Percentiles rank a stretch among this genome's conserved stretches.
These are phyloP conservation scores for Microstegium vimineum DNA, from an alignment of 176 grass and related monocot species.

Conservation along the genomic window DNA sequence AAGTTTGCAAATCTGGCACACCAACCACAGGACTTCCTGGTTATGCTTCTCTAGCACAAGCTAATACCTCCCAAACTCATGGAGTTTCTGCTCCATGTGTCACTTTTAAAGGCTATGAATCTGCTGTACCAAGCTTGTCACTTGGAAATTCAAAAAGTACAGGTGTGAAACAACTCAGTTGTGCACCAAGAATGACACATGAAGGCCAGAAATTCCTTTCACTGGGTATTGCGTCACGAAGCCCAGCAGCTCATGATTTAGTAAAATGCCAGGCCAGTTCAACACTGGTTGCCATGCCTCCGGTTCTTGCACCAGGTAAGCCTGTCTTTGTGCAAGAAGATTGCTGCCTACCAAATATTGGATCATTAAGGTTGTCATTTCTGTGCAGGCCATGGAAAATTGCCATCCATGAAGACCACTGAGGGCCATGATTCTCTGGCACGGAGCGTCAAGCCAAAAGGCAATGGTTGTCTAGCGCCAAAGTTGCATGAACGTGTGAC, in stretches of 20 bases:
- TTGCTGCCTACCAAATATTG: not conserved
- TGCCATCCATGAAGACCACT: not conserved
- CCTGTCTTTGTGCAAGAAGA: not conserved
- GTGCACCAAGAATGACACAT: conserved; percentile 17
- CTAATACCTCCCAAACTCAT: not conserved
- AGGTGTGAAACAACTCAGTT: not conserved
- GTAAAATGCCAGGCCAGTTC: not conserved
- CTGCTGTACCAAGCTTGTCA: conserved; percentile 34
- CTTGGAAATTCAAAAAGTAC: conserved; percentile 22
- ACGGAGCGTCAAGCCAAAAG: conserved; percentile 15
- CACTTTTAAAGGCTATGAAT: conserved; percentile 12
- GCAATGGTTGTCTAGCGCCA: not conserved
- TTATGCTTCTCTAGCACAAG: conserved; percentile 24
- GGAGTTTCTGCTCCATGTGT: conserved; percentile 7
- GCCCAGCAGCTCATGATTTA: not conserved
- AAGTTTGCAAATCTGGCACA: conserved; percentile 19
- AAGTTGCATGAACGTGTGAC: not conserved
- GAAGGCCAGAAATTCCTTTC: conserved; percentile 35
- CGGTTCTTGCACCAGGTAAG: conserved; percentile 17
- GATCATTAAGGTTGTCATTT: not conserved
- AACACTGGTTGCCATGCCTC: not conserved
- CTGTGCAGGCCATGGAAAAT: conserved; percentile 14
- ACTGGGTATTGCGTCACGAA: conserved; percentile 27
- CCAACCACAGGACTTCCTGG: not conserved
- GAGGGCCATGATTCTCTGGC: conserved; percentile 11